phyloP scores from a whole-genome alignment of 2,329 filamentous ascomycete species.

The Dactylellina cionopaga region DNA sequence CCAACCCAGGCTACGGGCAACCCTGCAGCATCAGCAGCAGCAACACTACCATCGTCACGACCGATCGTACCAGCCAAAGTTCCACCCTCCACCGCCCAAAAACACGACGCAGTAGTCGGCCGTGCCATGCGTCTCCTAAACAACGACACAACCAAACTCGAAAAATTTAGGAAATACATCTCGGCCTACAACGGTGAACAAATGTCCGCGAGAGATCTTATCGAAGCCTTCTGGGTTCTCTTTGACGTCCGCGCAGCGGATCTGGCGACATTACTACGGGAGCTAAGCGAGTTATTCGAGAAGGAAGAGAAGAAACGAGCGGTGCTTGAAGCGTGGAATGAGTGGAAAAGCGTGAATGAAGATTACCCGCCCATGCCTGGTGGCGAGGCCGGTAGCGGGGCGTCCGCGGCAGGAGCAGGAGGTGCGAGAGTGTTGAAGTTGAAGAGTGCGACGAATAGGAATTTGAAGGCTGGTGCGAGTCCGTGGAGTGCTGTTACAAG shows the following conservation, averaged over 20 bases:
- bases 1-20: neutral
- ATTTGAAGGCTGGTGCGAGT: constrained; percentile 71
- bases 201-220: constrained; percentile 78
- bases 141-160: constrained; percentile 78
- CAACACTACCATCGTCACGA: constrained; percentile 16
- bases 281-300: constrained; percentile 92
- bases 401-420: constrained; percentile 63
- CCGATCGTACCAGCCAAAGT: constrained; percentile 27
- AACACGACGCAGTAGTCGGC: constrained; percentile 85
- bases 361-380: constrained; percentile 57
- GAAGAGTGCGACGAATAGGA: constrained; percentile 72
- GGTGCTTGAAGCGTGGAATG: constrained; percentile 86
- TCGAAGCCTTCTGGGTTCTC: constrained; percentile 70
- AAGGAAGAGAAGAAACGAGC: constrained; percentile 77
- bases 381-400: constrained; percentile 59
- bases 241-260: constrained; percentile 67
- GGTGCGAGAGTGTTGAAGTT: constrained; percentile 71
- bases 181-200: constrained; percentile 77
- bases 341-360: constrained; percentile 70
- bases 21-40: neutral
- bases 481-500: constrained; percentile 69
- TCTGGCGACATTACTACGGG: constrained; percentile 86
- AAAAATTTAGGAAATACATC: constrained; percentile 79
- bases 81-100: constrained; percentile 21
- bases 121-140: constrained; percentile 82